phyloP scores from a whole-genome alignment of 2,329 filamentous ascomycete genomes.

The Trichoderma endophyticum region DNA sequence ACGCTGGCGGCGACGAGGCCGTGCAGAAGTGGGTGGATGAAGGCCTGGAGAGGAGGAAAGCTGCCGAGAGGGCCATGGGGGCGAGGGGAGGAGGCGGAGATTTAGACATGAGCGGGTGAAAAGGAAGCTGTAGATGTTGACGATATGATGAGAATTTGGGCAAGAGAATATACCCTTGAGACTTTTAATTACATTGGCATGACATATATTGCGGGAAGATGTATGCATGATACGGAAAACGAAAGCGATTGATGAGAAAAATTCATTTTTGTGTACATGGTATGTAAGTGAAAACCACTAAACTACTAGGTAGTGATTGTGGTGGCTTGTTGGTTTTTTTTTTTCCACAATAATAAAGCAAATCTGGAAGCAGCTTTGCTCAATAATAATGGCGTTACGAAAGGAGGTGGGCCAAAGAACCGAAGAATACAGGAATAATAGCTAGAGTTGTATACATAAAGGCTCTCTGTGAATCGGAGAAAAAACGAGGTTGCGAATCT shows the following conservation, averaged over 20 bases:
- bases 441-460: no score
- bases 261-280: not conserved
- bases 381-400: no score
- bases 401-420: no score
- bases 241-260: not conserved
- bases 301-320: no score
- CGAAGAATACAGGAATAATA: no score
- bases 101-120: constrained; percentile 40
- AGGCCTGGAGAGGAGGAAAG: constrained; percentile 55
- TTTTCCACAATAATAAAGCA: no score
- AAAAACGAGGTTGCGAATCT: not conserved
- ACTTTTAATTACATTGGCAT: not conserved
- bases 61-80: constrained; percentile 37
- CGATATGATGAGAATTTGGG: not conserved
- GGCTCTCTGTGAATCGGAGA: no score
- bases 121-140: not conserved
- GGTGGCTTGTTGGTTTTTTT: no score
- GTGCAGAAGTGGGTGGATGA: constrained; percentile 74
- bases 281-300: no score
- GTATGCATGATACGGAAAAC: not conserved
- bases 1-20: constrained; percentile 58
- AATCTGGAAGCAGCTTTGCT: no score
- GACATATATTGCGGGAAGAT: not conserved
- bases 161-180: constrained; percentile 5
- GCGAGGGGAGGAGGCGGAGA: constrained; percentile 37